A percentile compares a stretch with the other conserved stretches of the same genome.
These are phyloP conservation scores for Podaxis carcinomalis DNA, from an alignment of 768 basidiomycete genomes.

Conservation along the genomic window DNA sequence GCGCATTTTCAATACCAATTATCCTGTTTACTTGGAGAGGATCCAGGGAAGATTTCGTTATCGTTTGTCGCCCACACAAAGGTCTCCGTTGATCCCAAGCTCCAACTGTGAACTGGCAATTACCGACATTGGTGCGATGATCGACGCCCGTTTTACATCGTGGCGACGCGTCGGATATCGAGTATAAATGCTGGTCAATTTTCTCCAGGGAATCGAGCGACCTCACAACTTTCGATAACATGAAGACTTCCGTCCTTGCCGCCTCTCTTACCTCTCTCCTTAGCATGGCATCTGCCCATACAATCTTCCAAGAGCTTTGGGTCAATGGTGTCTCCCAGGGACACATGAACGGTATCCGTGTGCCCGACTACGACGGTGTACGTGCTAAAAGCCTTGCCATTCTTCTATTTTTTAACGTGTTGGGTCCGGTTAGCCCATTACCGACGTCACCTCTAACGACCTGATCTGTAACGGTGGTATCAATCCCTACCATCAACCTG, in stretches of 20 bases:
- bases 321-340: slow-evolving; percentile 49
- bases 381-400: slow-evolving; percentile 2
- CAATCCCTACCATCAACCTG: slow-evolving; percentile 9
- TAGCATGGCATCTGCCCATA: slow-evolving; percentile 38
- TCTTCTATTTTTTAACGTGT: background rate
- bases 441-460: slow-evolving; percentile 8
- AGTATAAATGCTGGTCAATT: background rate
- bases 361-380: slow-evolving; percentile 42
- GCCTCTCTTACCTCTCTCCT: slow-evolving; percentile 26
- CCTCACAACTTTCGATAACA: slow-evolving; percentile 5
- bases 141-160: background rate
- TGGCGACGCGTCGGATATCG: background rate
- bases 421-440: slow-evolving; percentile 5
- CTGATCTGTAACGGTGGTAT: slow-evolving; percentile 10
- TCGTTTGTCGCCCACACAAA: background rate
- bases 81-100: background rate
- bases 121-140: background rate
- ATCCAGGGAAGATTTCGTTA: too few species aligned
- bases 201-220: background rate
- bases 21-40: background rate
- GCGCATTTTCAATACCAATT: background rate
- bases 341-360: slow-evolving; percentile 35
- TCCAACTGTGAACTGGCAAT: background rate
- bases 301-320: slow-evolving; percentile 52
- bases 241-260: slow-evolving; percentile 22